Conservation (phyloP, 2,329 filamentous ascomycete genomes). For the Fusarium paranaense region DNA sequence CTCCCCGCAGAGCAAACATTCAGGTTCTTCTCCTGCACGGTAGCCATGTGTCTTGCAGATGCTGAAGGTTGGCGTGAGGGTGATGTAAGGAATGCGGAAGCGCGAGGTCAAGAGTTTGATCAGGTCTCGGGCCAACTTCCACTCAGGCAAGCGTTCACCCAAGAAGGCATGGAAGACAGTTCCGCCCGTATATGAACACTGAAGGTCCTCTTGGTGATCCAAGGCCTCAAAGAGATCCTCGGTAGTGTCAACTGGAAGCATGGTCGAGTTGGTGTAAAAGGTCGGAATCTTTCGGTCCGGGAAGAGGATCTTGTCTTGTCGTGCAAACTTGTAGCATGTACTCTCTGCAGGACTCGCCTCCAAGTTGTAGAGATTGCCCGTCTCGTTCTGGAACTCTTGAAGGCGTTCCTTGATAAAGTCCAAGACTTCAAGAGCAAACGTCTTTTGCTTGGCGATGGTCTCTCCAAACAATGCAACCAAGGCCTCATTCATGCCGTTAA, state of each 20-base stretch:
- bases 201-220: constrained; percentile 33
- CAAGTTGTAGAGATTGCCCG: constrained; percentile 35
- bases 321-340: constrained; percentile 41
- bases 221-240: constrained; percentile 40
- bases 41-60: constrained; percentile 39
- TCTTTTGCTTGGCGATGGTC: constrained; percentile 1
- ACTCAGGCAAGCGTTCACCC: constrained; percentile 31
- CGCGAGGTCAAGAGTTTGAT: constrained; percentile 34
- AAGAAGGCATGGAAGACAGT: constrained; percentile 42
- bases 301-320: constrained; percentile 32
- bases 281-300: constrained; percentile 12
- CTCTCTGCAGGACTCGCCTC: constrained; percentile 41
- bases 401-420: constrained; percentile 39
- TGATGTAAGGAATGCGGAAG: constrained; percentile 39
- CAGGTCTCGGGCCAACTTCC: constrained; percentile 34
- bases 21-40: constrained; percentile 28
- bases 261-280: constrained; percentile 41
- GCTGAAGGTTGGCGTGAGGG: constrained; percentile 39
- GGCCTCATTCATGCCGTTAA: constrained; percentile 40
- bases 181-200: constrained; percentile 39
- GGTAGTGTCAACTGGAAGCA: constrained; percentile 37
- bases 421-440: constrained; percentile 24
- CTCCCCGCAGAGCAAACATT: constrained; percentile 19
- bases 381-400: constrained; percentile 34
- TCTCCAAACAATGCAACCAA: constrained; percentile 14